Percentiles rank a stretch among this genome's conserved stretches.
phyloP scores from a whole-genome alignment of 345 rosid genomes.

The Streptanthus diversifolius region DNA sequence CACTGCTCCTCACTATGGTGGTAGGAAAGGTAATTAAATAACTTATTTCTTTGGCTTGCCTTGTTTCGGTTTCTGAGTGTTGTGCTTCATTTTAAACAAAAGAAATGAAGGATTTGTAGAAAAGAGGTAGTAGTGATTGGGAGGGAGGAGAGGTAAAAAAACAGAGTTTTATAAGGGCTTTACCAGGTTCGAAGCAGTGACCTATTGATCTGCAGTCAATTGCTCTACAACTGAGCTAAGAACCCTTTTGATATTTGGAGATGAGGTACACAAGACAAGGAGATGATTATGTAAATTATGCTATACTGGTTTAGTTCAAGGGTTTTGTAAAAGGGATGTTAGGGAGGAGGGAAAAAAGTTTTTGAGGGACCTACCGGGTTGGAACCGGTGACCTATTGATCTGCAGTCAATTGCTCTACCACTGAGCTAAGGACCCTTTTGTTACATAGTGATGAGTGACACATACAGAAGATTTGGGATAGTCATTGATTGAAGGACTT shows the following conservation, averaged over 20 bases:
- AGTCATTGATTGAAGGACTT: not conserved
- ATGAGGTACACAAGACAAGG: not conserved
- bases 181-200: constrained; percentile 49
- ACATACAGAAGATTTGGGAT: not conserved
- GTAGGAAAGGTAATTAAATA: constrained; percentile 56
- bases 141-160: not conserved
- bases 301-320: no score
- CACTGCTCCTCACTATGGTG: constrained; percentile 96
- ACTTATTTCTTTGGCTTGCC: not conserved
- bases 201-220: constrained; percentile 80
- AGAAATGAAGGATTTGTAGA: not conserved
- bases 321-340: not conserved
- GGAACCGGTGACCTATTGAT: constrained; percentile 65
- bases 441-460: not conserved
- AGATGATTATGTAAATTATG: not conserved
- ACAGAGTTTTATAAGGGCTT: constrained; percentile 22
- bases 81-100: not conserved
- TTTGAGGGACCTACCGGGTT: constrained; percentile 37
- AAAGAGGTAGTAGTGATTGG: not conserved
- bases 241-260: constrained; percentile 30
- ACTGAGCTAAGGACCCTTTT: constrained; percentile 67
- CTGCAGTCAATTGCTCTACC: constrained; percentile 81
- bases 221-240: constrained; percentile 88
- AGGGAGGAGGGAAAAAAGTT: not conserved
- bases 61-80: not conserved